Base-by-base conservation (phyloP, 2,329 filamentous ascomycete species). In the Trichophyton benhamiae region DNA sequence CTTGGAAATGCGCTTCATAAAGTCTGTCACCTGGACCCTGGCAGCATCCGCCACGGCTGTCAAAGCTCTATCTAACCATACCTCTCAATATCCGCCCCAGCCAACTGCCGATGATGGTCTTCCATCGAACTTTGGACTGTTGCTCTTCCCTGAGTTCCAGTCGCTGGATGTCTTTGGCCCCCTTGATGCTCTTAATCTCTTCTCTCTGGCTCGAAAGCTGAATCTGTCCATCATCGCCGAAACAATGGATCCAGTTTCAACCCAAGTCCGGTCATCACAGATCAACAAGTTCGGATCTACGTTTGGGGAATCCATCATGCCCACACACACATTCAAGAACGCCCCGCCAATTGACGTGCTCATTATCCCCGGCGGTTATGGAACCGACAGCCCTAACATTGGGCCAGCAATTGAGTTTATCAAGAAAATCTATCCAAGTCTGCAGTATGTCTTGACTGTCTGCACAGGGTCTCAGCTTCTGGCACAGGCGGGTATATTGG, bases 381-480 rank as follows among this genome's bases (percentile, higher is more conserved):
- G 49, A 66, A 75, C 72, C 52, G 70, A 75, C 3, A 75, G 78
- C 1, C 79, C 79, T 0, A 63, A 66, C 0, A 66, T 71, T 1
- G 64, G 67, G 5, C 69, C 74, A 0, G 71, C 78, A 0, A 70
- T 81, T 2, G 72, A 77, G 1, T 85, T 78, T 64, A 70, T 84
- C 55, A 67, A 69, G 30, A 69, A 70, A 0, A 68, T 70, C 11
- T 82, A 77, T 66, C 77, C 80, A 0, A 71, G 70, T 3, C 68
- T 86, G 25, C 73, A 79, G 65, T 81, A 82, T 64, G 67, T 87
- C 13, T 74, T 89, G 48, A 86, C 84, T 0, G 78, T 89, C 1
- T 89, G 87, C 70, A 88, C 84, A 1, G 86, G 86, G 0, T 77
- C 82, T 5, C 79, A 79, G 1, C 71, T 87, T 3, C 77, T 82